Conservation (phyloP, 495 filamentous ascomycete species). For the Xylona heveae region DNA sequence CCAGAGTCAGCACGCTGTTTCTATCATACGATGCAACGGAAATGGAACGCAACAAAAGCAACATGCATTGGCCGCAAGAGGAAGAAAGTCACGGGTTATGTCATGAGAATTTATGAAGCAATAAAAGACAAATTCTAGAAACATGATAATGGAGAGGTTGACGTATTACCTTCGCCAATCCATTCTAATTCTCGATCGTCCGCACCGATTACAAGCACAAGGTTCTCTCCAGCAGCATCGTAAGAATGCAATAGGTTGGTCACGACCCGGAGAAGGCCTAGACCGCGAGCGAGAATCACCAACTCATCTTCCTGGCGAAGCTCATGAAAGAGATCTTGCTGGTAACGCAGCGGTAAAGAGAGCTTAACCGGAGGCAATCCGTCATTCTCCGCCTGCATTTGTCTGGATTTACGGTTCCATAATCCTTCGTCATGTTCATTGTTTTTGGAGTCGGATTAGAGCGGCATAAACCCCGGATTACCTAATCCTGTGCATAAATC, state of each 20-base stretch:
- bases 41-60: too few relatives aligned
- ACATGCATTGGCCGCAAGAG: too few relatives aligned
- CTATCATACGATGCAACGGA: too few relatives aligned
- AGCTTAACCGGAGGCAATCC: constrained; percentile 54
- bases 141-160: neutral
- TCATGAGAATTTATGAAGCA: neutral
- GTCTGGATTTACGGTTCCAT: too few relatives aligned
- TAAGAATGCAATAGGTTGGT: constrained; percentile 92
- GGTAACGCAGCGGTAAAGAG: constrained; percentile 77
- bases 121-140: neutral
- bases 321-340: constrained; percentile 83
- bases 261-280: constrained; percentile 74
- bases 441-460: too few relatives aligned
- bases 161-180: constrained; percentile 49
- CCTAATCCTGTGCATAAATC: too few relatives aligned
- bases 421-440: too few relatives aligned
- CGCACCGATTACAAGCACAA: constrained; percentile 77
- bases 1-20: constrained; percentile 4
- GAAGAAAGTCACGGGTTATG: neutral
- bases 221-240: constrained; percentile 84
- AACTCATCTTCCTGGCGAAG: constrained; percentile 82
- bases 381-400: constrained; percentile 7
- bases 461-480: too few relatives aligned
- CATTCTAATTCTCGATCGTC: constrained; percentile 85
- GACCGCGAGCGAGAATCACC: constrained; percentile 72